phyloP scores from a whole-genome alignment of 441 rosid species.

The Kokia cookei region DNA sequence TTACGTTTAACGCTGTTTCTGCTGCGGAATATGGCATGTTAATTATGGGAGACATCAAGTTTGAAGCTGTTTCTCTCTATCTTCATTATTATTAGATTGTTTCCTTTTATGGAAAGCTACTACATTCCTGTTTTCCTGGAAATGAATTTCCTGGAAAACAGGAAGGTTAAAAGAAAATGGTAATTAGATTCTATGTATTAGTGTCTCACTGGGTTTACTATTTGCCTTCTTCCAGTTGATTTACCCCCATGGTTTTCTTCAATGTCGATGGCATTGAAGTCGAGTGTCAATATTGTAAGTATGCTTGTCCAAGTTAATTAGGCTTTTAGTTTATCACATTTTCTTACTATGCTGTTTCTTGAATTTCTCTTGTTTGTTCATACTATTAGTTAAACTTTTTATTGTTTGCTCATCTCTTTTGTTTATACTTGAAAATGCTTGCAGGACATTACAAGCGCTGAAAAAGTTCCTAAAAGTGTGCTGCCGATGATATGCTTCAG shows the following conservation, averaged over 20 bases:
- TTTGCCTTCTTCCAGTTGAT: conserved; percentile 55
- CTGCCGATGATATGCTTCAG: conserved; percentile 82
- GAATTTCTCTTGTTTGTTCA: not conserved
- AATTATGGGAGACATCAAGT: not conserved
- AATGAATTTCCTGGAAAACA: not conserved
- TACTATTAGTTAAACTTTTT: not conserved
- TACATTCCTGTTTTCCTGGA: not conserved
- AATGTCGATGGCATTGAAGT: conserved; percentile 57
- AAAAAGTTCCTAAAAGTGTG: conserved; percentile 41
- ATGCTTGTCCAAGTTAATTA: not conserved
- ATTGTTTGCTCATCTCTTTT: not conserved
- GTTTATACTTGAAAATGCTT: conserved; percentile 14
- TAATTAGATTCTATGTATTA: not conserved
- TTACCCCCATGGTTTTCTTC: conserved; percentile 93
- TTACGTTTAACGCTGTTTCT: not conserved
- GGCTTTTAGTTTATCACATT: not conserved
- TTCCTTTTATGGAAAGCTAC: not conserved
- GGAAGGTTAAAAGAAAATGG: not conserved
- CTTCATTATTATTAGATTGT: not conserved
- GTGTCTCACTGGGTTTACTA: conserved; percentile 10
- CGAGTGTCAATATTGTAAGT: conserved; percentile 85
- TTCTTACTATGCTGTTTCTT: not conserved
- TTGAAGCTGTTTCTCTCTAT: not conserved
- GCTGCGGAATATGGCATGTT: not conserved
- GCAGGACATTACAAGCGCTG: conserved; percentile 45